phyloP scores from a whole-genome alignment of 2,329 filamentous ascomycete species.

The Thielaviopsis punctulata region DNA sequence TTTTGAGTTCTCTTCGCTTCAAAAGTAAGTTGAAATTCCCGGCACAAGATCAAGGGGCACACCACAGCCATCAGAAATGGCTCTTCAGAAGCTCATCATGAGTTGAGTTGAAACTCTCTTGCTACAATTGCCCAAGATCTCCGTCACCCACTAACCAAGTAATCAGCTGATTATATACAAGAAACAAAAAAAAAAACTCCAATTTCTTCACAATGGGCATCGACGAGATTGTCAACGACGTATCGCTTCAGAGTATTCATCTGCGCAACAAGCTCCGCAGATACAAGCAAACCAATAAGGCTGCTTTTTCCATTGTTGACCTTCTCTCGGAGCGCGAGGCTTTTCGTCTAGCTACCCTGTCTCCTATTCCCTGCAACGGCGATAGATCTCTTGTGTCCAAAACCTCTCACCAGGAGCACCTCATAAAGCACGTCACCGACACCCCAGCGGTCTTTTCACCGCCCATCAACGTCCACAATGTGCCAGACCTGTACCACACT shows the following conservation, averaged over 20 bases:
- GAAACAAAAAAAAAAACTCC: too few species aligned
- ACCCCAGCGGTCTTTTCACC: neutral
- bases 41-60: too few species aligned
- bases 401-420: neutral
- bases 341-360: neutral
- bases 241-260: neutral
- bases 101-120: too few species aligned
- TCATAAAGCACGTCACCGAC: neutral
- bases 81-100: too few species aligned
- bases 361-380: neutral
- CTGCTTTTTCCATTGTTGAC: neutral
- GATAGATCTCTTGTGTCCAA: neutral
- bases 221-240: constrained; percentile 1
- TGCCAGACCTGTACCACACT: neutral
- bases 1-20: too few species aligned
- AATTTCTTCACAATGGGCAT: constrained; percentile 1
- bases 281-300: neutral
- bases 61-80: too few species aligned
- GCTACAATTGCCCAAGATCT: too few species aligned
- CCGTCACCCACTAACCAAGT: too few species aligned
- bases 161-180: too few species aligned
- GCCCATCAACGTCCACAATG: neutral
- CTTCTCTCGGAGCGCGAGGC: neutral
- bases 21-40: too few species aligned
- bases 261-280: neutral